Evolutionary conservation across 495 filamentous ascomycete species (phyloP), one percentile per base, ranked within the genome.

Genomic region (Xylaria intraflava): DNA sequence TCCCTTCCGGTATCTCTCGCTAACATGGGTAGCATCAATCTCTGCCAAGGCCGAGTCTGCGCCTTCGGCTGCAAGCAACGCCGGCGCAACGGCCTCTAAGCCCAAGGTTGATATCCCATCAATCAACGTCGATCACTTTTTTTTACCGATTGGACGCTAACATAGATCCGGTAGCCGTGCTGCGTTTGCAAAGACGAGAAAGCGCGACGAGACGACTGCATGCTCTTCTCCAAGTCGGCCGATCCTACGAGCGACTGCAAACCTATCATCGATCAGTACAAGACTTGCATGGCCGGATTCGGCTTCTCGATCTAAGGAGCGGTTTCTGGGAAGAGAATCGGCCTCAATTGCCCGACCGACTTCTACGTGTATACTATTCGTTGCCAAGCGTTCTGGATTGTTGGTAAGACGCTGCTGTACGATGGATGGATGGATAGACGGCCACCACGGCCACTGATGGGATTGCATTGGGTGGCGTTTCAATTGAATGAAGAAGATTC

Each of bases 131-230:
- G 20, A 56, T 17, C 29, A 9, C 16, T 30, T 51, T 9, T 27
- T 31, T 29, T 23, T 29, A 22, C n/a, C 8, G 24, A 17, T 17
- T 27, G 43, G 22, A 22, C 22, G 26, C 49, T 64, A 40, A 63
- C 49, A 2, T 12, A 8, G 12, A 23, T 14, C n/a, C 20, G 42
- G 50, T 65, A 96, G 90, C 90, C 90, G 30, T 96, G 90, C 81
- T 96, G 92, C 69, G 93, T 98, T 19, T 98, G 93, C 82, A 96
- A 92, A 64, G 80, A 89, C 41, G 93, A 98, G 70, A 98, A 98
- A 69, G 78, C 87, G 53, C 72, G 76, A 55, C 89, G 93, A 55
- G 93, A 98, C 70, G 93, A 98, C 73, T 98, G 93, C 78, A 96
- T 98, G 92, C 86, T 98, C 16, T 96, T 97, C 72, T 90, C 86